Evolutionary conservation across 2,329 filamentous ascomycete species (phyloP).

Genomic region (Tolypocladium ophioglossoides): DNA sequence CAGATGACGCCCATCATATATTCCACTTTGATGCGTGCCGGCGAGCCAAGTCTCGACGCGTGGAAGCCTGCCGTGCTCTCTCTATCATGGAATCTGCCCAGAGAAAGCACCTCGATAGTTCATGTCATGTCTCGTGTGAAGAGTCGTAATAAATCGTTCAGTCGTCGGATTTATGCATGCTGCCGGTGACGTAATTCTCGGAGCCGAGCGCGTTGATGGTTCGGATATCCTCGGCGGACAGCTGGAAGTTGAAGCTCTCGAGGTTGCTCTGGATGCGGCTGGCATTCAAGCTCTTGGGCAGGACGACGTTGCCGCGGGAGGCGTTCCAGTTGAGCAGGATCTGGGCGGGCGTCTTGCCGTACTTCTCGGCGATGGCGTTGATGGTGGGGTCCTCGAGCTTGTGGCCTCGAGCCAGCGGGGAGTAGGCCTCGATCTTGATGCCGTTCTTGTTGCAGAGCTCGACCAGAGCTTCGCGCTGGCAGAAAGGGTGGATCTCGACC

Average conservation of each 20-base stretch:
- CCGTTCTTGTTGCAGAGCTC: slow-evolving; percentile 43
- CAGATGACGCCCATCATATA: not conserved
- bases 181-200: slow-evolving; percentile 60
- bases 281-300: slow-evolving; percentile 62
- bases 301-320: slow-evolving; percentile 61
- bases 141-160: slow-evolving; percentile 10
- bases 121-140: not conserved
- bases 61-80: not conserved
- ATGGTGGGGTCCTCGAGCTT: slow-evolving; percentile 48
- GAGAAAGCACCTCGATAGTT: slow-evolving; percentile 1
- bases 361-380: slow-evolving; percentile 52
- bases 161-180: slow-evolving; percentile 28
- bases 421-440: slow-evolving; percentile 51
- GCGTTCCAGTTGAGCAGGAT: slow-evolving; percentile 70
- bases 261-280: slow-evolving; percentile 58
- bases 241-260: slow-evolving; percentile 49
- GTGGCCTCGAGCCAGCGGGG: slow-evolving; percentile 29
- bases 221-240: slow-evolving; percentile 49
- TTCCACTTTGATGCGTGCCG: not conserved
- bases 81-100: not conserved
- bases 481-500: slow-evolving; percentile 69
- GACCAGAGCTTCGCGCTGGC: slow-evolving; percentile 50
- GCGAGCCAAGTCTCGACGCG: not conserved
- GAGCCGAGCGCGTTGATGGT: slow-evolving; percentile 51
- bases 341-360: slow-evolving; percentile 61